Base-by-base conservation (phyloP, 2,329 filamentous ascomycete species). In the Penicillium hordei region DNA sequence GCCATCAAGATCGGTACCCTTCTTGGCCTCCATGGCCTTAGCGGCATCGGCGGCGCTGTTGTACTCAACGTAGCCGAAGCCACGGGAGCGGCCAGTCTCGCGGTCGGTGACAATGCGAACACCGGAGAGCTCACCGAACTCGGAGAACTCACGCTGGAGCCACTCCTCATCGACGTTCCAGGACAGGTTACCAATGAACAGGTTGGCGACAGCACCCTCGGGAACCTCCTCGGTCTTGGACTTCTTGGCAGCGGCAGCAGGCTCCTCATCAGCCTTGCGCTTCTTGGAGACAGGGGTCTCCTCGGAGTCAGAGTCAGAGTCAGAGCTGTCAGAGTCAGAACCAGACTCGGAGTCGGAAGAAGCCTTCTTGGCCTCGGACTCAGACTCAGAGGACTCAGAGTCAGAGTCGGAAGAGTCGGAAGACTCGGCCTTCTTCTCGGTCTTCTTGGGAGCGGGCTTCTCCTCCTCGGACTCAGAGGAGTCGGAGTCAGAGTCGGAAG, bases 31-130 rank as follows among this genome's bases (percentile, higher is more conserved):
- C 65, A 88, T 84, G 55, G 91, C 91, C 73, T 87, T 87, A 68
- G 84, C 83, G 56, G 89, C 89, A 72, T 85, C 83, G 59, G 84
- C 87, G 60, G 83, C 77, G 65, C 82, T 85, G 72, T 82, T 81
- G 77, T 93, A 96, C 81, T 96, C 92, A 69, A 96, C 90, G 74
- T 96, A 97, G 60, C 93, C 93, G 76, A 95, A 96, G 65, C 91
- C 93, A 79, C 92, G 92, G 77, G 92, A 93, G 72, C 91, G 89
- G 70, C 90, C 90, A 70, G 82, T 84, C 55, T 88, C 86, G 75
- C 88, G 88, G 80, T 96, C 91, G 68, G 87, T 93, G 75, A 96
- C 90, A 71, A 96, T 87, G 68, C 91, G 89, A 64, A 87, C 89
- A 68, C 86, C 84, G 65, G 81, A 79, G 56, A 95, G 82, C 70